Conservation (phyloP, 1,284 basidiomycete genomes). For the Trichosporon faecale region DNA sequence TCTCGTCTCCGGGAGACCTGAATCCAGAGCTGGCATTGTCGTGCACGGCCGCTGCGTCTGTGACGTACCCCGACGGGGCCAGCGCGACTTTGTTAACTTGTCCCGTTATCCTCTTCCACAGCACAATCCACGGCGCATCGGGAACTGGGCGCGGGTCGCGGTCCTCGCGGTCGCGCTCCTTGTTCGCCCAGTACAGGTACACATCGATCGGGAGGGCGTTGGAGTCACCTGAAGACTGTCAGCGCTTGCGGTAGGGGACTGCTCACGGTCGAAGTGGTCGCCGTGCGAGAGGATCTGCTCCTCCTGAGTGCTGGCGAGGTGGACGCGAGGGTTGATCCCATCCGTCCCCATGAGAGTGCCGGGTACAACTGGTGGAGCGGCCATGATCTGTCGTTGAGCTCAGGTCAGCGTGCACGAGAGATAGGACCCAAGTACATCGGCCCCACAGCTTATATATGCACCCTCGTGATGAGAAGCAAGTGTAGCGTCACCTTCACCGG, state of each 20-base stretch:
- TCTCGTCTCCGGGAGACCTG: background rate
- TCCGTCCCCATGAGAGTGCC: background rate
- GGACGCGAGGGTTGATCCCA: background rate
- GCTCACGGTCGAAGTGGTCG: background rate
- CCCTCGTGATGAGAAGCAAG: too few relatives aligned
- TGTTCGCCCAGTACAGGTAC: slow-evolving; percentile 23
- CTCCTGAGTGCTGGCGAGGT: background rate
- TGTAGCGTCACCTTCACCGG: too few relatives aligned
- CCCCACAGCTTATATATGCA: too few relatives aligned
- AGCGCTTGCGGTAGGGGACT: background rate
- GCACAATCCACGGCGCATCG: slow-evolving; percentile 20
- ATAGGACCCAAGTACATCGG: too few relatives aligned
- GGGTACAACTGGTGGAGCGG: background rate
- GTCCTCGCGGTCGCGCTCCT: slow-evolving; percentile 21
- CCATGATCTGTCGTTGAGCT: background rate
- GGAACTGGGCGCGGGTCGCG: slow-evolving; percentile 23
- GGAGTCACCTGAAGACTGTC: background rate
- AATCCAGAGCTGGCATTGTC: background rate
- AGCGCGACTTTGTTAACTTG: background rate
- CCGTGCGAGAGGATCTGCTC: background rate
- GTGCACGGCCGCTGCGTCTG: background rate
- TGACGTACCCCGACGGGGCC: background rate
- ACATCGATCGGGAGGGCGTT: slow-evolving; percentile 19
- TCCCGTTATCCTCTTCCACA: slow-evolving; percentile 15
- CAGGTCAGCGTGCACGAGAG: too few relatives aligned